phyloP scores from a whole-genome alignment of 441 rosid genomes.

The Capsella rubella region DNA sequence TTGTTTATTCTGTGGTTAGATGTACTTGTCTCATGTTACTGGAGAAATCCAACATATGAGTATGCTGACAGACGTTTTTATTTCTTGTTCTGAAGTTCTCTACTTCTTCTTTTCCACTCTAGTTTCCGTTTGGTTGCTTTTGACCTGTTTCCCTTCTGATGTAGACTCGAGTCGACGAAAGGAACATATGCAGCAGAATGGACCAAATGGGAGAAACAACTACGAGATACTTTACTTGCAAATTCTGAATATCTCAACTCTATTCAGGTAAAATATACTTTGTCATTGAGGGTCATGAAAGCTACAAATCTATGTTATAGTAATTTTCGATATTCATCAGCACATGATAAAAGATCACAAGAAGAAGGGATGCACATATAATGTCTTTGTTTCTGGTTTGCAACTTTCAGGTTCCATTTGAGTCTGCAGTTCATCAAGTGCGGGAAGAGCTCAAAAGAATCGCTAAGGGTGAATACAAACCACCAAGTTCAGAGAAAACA shows the following conservation, averaged over 20 bases:
- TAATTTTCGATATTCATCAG: slow-evolving; percentile 10
- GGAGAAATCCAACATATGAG: slow-evolving; percentile 10
- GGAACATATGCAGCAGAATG: slow-evolving; percentile 83
- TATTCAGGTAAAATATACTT: slow-evolving; percentile 62
- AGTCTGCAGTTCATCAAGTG: slow-evolving; percentile 72
- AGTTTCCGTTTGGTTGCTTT: slow-evolving; percentile 29
- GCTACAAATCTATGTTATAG: not conserved
- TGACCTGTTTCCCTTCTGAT: slow-evolving; percentile 30
- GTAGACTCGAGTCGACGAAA: slow-evolving; percentile 80
- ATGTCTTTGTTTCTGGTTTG: slow-evolving; percentile 23
- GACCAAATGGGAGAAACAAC: slow-evolving; percentile 83
- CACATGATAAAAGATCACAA: slow-evolving; percentile 15
- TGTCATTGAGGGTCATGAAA: slow-evolving; percentile 8
- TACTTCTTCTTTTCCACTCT: not conserved
- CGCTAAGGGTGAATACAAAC: slow-evolving; percentile 71
- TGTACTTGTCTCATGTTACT: slow-evolving; percentile 19
- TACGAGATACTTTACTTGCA: slow-evolving; percentile 57
- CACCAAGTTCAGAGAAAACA: slow-evolving; percentile 71
- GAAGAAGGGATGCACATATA: slow-evolving; percentile 21
- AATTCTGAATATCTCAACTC: slow-evolving; percentile 70
- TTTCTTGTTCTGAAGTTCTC: slow-evolving; percentile 1
- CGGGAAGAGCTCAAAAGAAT: slow-evolving; percentile 71
- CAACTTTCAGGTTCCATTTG: slow-evolving; percentile 76
- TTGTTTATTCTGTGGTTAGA: not conserved
- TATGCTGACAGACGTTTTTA: slow-evolving; percentile 6